Base-by-base conservation (phyloP, 495 filamentous ascomycete genomes). In the Gamarada debralockiae region DNA sequence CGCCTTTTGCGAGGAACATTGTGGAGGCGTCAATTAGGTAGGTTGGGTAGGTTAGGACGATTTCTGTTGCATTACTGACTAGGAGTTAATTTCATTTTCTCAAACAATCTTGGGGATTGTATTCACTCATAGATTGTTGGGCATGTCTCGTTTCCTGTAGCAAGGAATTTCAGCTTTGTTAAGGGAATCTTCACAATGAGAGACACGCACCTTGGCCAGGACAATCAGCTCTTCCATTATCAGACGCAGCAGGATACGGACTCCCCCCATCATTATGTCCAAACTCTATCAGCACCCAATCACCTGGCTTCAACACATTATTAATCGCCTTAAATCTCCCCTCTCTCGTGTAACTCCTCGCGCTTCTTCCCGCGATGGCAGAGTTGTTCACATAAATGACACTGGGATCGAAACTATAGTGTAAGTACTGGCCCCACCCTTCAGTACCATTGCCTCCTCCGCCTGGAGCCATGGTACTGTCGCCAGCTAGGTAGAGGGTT, bases 181-280 rank as follows among this genome's bases (percentile, higher is more conserved):
- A n/a, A 20, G 21, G 14, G 9, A 13, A 21, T 8, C 3, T 20
- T n/a, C n/a, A n/a, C n/a, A 18, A 17, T 17, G 18, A 18, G 21
- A 20, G 24, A 8, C 9, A 53, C 51, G 8, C 6, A 53, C 51
- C 51, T 17, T 20, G 14, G 24, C 47, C 47, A 39, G 47, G 47
- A 40, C 81, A 83, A 58, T 79, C 80, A 0, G 74, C 79, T 27
- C 80, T 73, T 10, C 81, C 81, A 58, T 83, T 82, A 53, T 71
- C 69, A 13, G 9, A 60, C 9, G 57, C 17, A 3, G 47, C 36
- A 13, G 47, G 33, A 24, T 39, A 63, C 9, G 65, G 62, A 33
- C 63, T 65, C 21, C 68, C 66, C 3, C 68, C 66, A 48, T 76
- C 73, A 50, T 76, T 76, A 47, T 74, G 73, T 5, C 73, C 73